phyloP scores from a whole-genome alignment of 768 basidiomycete species.

The Sistotremastrum suecicum region DNA sequence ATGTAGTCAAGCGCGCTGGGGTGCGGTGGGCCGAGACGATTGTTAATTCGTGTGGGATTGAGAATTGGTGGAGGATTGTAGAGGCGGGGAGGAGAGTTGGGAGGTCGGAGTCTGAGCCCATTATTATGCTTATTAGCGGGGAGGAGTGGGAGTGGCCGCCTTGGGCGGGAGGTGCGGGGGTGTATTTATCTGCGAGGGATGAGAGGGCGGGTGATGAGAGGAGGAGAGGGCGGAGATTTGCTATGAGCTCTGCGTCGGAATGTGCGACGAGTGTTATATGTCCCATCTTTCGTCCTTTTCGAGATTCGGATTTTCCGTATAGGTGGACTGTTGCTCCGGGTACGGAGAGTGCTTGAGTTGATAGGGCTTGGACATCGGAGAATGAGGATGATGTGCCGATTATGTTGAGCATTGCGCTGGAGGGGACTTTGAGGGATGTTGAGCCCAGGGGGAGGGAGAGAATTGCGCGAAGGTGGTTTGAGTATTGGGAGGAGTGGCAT shows the following conservation, averaged over 20 bases:
- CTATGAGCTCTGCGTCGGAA: conserved; percentile 60
- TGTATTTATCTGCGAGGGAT: conserved; percentile 26
- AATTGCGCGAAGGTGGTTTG: conserved; percentile 93
- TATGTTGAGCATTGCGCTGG: conserved; percentile 87
- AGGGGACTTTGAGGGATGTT: conserved; percentile 74
- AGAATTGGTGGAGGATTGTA: conserved; percentile 67
- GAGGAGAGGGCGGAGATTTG: conserved; percentile 62
- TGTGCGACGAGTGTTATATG: conserved; percentile 83
- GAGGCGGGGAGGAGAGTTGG: conserved; percentile 86
- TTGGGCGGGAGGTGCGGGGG: conserved; percentile 29
- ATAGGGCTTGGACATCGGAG: conserved; percentile 40
- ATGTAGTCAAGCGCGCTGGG: conserved; percentile 70
- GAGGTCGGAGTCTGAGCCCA: conserved; percentile 98
- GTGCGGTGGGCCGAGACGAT: conserved; percentile 97
- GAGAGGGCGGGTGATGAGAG: conserved; percentile 40
- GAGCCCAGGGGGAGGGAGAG: conserved; percentile 81
- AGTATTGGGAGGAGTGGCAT: conserved; percentile 91
- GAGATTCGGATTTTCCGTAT: conserved; percentile 86
- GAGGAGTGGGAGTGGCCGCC: conserved; percentile 44
- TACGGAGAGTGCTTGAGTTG: conserved; percentile 44
- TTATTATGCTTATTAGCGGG: conserved; percentile 86
- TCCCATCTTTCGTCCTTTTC: conserved; percentile 94
- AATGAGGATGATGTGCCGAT: conserved; percentile 68
- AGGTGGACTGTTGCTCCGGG: conserved; percentile 77
- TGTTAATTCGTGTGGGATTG: conserved; percentile 81